Conservation (phyloP, 2,329 filamentous ascomycete genomes). For the Cercospora canescens region DNA sequence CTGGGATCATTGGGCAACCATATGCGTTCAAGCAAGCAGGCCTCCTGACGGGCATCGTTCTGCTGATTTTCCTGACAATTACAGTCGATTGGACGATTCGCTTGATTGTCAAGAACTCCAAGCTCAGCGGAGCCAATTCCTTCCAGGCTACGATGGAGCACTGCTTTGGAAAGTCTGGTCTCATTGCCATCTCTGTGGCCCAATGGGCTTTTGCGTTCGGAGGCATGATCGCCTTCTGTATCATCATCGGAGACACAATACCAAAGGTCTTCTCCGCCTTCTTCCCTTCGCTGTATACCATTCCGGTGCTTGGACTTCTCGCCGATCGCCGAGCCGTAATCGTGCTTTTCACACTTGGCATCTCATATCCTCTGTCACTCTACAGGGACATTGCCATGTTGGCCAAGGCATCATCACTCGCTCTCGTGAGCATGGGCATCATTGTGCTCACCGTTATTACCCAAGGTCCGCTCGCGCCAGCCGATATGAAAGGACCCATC, state of each 20-base stretch:
- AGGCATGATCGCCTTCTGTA: constrained; percentile 96
- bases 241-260: constrained; percentile 96
- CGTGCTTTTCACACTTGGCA: constrained; percentile 77
- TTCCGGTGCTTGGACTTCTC: constrained; percentile 78
- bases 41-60: constrained; percentile 72
- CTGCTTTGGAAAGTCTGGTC: constrained; percentile 84
- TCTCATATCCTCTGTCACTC: constrained; percentile 88
- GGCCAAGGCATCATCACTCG: constrained; percentile 92
- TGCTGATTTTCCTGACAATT: constrained; percentile 77
- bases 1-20: constrained; percentile 75
- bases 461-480: constrained; percentile 74
- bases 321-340: constrained; percentile 82
- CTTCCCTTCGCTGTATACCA: constrained; percentile 71
- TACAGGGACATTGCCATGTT: constrained; percentile 98
- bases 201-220: constrained; percentile 99
- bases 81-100: constrained; percentile 97
- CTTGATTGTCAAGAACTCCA: constrained; percentile 95
- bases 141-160: constrained; percentile 96
- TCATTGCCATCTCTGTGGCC: constrained; percentile 86
- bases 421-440: constrained; percentile 86
- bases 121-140: constrained; percentile 87
- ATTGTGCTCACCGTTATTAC: constrained; percentile 87
- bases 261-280: constrained; percentile 82
- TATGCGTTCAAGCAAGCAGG: constrained; percentile 96
- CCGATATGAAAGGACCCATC: constrained; percentile 70